Conservation (phyloP, 345 rosid species). For the Camelina sativa region DNA sequence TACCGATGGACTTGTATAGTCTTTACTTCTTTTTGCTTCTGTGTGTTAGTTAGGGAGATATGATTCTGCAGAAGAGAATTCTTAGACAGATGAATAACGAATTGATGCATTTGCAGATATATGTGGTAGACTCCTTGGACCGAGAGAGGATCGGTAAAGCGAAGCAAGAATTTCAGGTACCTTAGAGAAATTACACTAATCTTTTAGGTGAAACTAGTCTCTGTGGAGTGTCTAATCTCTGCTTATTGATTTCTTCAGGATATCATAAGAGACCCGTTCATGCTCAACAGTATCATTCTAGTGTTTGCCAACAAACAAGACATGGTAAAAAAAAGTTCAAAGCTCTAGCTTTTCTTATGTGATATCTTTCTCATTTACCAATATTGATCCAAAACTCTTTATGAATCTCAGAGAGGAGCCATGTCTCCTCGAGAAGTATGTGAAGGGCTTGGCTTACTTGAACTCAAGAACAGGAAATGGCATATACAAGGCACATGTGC, state of each 20-base stretch:
- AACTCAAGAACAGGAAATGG: constrained; percentile 96
- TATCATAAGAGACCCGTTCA: constrained; percentile 93
- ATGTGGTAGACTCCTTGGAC: constrained; percentile 98
- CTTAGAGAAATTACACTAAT: constrained; percentile 14
- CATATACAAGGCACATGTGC: constrained; percentile 99
- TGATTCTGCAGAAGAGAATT: not conserved
- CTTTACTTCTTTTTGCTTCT: not conserved
- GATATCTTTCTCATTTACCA: not conserved
- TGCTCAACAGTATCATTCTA: constrained; percentile 92
- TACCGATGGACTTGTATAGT: constrained; percentile 92
- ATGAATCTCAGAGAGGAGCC: constrained; percentile 79
- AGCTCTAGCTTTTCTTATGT: constrained; percentile 6
- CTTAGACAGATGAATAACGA: not conserved
- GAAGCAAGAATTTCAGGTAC: constrained; percentile 89
- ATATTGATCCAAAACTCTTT: not conserved
- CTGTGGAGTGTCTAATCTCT: constrained; percentile 37
- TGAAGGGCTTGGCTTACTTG: constrained; percentile 89
- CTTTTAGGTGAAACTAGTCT: constrained; percentile 26
- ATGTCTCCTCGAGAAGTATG: constrained; percentile 96
- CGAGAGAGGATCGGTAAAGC: constrained; percentile 95
- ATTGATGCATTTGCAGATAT: constrained; percentile 59
- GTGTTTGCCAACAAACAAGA: constrained; percentile 99
- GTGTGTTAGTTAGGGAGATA: not conserved
- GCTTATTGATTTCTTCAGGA: constrained; percentile 53
- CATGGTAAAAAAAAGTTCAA: constrained; percentile 69